phyloP scores from a whole-genome alignment of 2,329 filamentous ascomycete species.

The Diplodia seriata region DNA sequence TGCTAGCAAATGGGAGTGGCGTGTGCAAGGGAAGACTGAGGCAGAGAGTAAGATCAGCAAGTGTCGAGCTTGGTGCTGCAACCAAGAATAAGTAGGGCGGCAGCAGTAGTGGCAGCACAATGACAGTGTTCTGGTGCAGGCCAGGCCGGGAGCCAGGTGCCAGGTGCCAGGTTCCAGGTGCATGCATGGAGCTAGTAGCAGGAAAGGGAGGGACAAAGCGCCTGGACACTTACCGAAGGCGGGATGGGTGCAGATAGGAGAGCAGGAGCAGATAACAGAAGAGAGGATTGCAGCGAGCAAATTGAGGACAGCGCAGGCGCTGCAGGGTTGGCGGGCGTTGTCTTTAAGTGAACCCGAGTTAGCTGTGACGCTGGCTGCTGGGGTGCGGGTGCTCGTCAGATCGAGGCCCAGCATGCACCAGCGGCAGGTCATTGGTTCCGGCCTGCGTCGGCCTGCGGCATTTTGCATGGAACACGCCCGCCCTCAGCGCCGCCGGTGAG shows the following conservation, averaged over 20 bases:
- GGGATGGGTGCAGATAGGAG: constrained; percentile 11
- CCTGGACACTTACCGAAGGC: constrained; percentile 26
- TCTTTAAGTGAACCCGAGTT: constrained; percentile 20
- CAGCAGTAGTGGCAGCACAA: background rate
- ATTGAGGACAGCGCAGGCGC: background rate
- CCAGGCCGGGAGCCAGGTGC: background rate
- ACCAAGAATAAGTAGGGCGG: background rate
- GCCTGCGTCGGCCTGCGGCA: constrained; percentile 1
- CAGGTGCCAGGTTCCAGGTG: background rate
- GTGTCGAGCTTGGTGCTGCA: background rate
- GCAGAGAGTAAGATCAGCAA: constrained; percentile 1
- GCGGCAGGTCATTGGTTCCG: constrained; percentile 17
- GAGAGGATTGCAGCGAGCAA: background rate
- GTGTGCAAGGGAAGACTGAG: constrained; percentile 15
- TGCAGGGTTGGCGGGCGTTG: constrained; percentile 28
- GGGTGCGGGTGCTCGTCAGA: constrained; percentile 20
- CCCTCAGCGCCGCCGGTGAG: constrained; percentile 27
- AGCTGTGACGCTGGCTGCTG: constrained; percentile 26
- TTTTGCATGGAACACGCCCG: constrained; percentile 29
- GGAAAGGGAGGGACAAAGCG: constrained; percentile 23
- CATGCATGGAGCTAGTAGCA: constrained; percentile 22
- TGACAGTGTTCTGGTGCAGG: background rate
- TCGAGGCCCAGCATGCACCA: constrained; percentile 22
- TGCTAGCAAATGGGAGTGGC: background rate
- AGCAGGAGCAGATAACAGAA: background rate